These are phyloP conservation scores for Nitzschia inconspicua DNA, from an alignment of 108 stramenopile genomes.

Conservation along the genomic window DNA sequence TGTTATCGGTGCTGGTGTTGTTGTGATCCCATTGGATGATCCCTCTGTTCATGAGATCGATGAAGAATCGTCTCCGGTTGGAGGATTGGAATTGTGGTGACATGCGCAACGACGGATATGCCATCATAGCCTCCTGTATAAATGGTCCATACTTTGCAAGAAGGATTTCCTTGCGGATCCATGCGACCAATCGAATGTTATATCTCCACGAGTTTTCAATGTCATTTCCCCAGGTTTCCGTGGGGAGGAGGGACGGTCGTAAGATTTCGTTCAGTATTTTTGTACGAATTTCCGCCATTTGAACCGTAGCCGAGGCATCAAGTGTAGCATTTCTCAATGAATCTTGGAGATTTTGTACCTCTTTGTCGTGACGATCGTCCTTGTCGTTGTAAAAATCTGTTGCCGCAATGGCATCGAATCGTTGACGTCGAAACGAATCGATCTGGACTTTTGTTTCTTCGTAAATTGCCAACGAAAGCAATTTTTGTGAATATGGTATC, in stretches of 20 bases:
- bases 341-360: not conserved
- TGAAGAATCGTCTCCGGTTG: not conserved
- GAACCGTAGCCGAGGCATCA: not conserved
- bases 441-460: slow-evolving; percentile 29
- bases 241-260: slow-evolving; percentile 60
- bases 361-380: slow-evolving; percentile 5
- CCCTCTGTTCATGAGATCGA: slow-evolving; percentile 4
- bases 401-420: too few species aligned
- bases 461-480: slow-evolving; percentile 51
- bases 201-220: slow-evolving; percentile 32
- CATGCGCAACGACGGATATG: slow-evolving; percentile 41
- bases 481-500: slow-evolving; percentile 46
- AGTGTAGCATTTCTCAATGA: not conserved
- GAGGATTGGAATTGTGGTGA: slow-evolving; percentile 21
- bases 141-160: slow-evolving; percentile 56
- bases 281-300: slow-evolving; percentile 25
- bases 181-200: slow-evolving; percentile 55
- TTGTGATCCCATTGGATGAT: too few species aligned
- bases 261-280: slow-evolving; percentile 47
- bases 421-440: not conserved
- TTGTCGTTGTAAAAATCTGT: slow-evolving; percentile 22
- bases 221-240: slow-evolving; percentile 26
- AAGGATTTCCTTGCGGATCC: slow-evolving; percentile 69
- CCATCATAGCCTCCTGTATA: slow-evolving; percentile 43
- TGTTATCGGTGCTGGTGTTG: not conserved